Percentiles rank a stretch among this genome's conserved stretches.
Evolutionary conservation across 192 early-diverging fungal genomes (phyloP).

Genomic region (Gryganskiella cystojenkinii): DNA sequence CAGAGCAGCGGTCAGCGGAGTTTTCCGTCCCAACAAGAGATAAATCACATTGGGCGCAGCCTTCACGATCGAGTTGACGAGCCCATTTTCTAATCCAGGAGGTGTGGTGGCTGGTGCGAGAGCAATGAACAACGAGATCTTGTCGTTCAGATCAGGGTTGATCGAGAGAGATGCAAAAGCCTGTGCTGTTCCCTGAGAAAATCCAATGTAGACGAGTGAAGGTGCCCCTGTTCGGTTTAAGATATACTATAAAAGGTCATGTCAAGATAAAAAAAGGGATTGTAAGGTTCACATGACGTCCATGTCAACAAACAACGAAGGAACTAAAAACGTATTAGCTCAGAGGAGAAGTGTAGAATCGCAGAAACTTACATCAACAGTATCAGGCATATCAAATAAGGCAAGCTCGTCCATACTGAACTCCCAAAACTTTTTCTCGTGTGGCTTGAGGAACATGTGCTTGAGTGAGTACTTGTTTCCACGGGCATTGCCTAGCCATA

Average conservation of each 20-base stretch:
- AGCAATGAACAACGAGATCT: conserved; percentile 90
- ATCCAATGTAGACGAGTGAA: conserved; percentile 94
- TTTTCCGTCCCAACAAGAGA: conserved; percentile 88
- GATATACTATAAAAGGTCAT: conserved; percentile 70
- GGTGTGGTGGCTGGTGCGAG: conserved; percentile 93
- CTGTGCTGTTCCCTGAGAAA: conserved; percentile 94
- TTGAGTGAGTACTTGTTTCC: conserved; percentile 96
- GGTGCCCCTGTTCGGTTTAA: conserved; percentile 81
- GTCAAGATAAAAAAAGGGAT: neutral
- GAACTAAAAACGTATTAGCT: neutral
- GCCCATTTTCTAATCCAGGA: conserved; percentile 79
- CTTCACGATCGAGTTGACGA: conserved; percentile 85
- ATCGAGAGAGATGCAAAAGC: conserved; percentile 89
- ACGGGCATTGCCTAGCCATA: conserved; percentile 95
- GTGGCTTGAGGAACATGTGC: conserved; percentile 73
- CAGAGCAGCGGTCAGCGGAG: conserved; percentile 77
- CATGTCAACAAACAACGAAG: neutral
- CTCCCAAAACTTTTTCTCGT: conserved; percentile 87
- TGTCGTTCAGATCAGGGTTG: conserved; percentile 80
- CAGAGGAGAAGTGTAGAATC: neutral
- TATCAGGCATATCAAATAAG: conserved; percentile 85
- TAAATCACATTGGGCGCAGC: conserved; percentile 89
- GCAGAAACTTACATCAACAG: conserved; percentile 72
- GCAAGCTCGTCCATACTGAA: conserved; percentile 95
- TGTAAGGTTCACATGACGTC: neutral